Evolutionary conservation across 2,329 filamentous ascomycete genomes (phyloP), one percentile per base, ranked within the genome.

Genomic region (Aschersonia sp.): DNA sequence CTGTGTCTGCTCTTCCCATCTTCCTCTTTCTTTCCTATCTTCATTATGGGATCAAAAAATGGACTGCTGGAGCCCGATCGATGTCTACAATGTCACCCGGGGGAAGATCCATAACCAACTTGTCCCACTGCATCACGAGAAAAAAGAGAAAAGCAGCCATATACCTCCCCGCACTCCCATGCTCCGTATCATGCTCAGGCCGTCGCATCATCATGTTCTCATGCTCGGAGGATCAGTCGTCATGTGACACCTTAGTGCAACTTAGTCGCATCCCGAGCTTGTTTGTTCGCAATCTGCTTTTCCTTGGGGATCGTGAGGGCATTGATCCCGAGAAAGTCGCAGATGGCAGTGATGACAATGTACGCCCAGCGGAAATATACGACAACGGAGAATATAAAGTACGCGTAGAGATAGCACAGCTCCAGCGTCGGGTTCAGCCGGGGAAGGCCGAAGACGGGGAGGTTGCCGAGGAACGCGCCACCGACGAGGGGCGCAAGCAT

Each of bases 311-410:
- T 96, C 1, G 89, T 97, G 54, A 98, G 69, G 59, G 90, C 95
- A 60, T 90, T 92, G 71, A 98, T 98, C 52, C 87, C 88, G 30
- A 98, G 70, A 66, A 85, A 97, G 47, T 82, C 75, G 68, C 92
- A 97, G 57, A 98, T 97, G 61, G 84, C 85, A 52, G 81, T 85
- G 58, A 95, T 87, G 44, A 97, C 89, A 42, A 95, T 71, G 57
- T 85, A 83, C 0, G 92, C 92, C 92, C 92, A 98, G 55, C 85
- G 79, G 64, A 85, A 89, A 66, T 98, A 98, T 4, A 87, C 85
- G n/a, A 89, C 68, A 43, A 81, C 68, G 1, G 89, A 81, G 62
- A 96, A 92, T 45, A 85, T 58, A 52, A 97, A 83, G 68, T 95
- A 97, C 0, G 71, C 79, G 57, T 86, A 81, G 29, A 98, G 77